Base-by-base conservation (phyloP, 1,284 basidiomycete species). In the Austroboletus rostrupii region DNA sequence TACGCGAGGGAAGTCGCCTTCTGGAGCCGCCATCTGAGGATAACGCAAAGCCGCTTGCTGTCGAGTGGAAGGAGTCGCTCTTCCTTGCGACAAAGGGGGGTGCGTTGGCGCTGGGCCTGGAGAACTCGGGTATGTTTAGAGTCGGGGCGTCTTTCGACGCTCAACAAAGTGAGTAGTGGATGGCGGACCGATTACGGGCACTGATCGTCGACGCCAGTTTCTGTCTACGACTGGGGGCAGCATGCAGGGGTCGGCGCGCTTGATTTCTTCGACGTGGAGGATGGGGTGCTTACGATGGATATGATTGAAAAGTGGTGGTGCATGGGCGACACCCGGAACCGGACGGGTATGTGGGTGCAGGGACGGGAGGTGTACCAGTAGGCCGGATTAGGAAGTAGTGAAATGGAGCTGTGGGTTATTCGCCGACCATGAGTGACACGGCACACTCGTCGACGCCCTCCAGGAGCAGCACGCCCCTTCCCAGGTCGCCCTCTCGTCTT, bases 251-350 rank as follows among this genome's bases (percentile, higher is more conserved):
- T 82, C 3, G 87, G 87, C 1, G 68, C 75, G 5, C 71, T 91
- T 6, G 87, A 90, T 59, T 81, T 89, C 57, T 83, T 92, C 57
- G 58, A 59, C 53, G 80, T 91, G 56, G 55, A 54, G 17, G 40
- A 41, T 28, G 47, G 44, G 26, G 64, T 49, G 4, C 62, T 79
- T 37, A 73, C 74, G 29, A 61, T 73, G 46, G 84, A 86, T 47
- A 72, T 80, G 65, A 60, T 92, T 23, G 91, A 92, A 66, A 90
- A 87, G 61, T 93, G 91, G 91, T 93, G 90, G 89, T 90, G 87
- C 58, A 64, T 86, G 39, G 90, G 91, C 2, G 85, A 88, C 58
- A 64, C 61, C 13, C 72, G 76, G 43, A 92, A 92, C 65, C 74
- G 89, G 12, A 60, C 56, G 4, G 73, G 68, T 1, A 74, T 90